Percentiles rank a stretch among this genome's conserved stretches.
These are phyloP conservation scores for Viola pubescens DNA, from an alignment of 441 rosid species.

Conservation along the genomic window DNA sequence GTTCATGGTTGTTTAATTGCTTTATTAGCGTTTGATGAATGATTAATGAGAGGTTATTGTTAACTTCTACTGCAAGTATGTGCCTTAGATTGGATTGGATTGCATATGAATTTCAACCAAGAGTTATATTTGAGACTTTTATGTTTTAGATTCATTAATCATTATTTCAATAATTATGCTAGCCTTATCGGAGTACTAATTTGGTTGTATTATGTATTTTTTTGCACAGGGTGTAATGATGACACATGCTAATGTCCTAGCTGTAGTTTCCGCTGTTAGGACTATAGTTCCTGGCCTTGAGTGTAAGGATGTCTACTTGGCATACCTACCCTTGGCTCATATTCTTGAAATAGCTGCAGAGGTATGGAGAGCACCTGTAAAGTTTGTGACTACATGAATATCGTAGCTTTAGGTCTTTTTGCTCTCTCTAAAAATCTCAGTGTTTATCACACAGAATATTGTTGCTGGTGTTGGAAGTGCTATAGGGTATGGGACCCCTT, in stretches of 20 bases:
- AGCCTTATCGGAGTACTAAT: constrained; percentile 6
- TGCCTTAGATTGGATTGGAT: too few species aligned
- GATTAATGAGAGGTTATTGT: too few species aligned
- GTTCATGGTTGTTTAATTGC: too few species aligned
- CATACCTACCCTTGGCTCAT: constrained; percentile 92
- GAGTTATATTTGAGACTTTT: too few species aligned
- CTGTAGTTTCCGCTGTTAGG: constrained; percentile 88
- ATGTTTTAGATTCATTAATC: too few species aligned
- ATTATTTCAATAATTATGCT: not conserved
- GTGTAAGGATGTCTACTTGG: constrained; percentile 75
- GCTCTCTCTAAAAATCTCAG: not conserved
- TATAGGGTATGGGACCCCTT: constrained; percentile 89
- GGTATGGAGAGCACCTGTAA: constrained; percentile 32
- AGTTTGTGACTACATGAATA: not conserved
- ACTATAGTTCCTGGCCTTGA: constrained; percentile 85
- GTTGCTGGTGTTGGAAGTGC: constrained; percentile 81
- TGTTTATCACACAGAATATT: constrained; percentile 44
- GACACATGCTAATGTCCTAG: constrained; percentile 93
- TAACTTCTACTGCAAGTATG: too few species aligned
- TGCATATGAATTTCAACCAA: too few species aligned
- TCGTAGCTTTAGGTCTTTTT: not conserved
- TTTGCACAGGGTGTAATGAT: constrained; percentile 90
- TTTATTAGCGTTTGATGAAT: too few species aligned
- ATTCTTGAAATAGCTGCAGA: constrained; percentile 96
- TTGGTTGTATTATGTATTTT: constrained; percentile 10